These are phyloP conservation scores for Mallotus nudiflorus DNA, from an alignment of 345 rosid genomes.

Conservation along the genomic window DNA sequence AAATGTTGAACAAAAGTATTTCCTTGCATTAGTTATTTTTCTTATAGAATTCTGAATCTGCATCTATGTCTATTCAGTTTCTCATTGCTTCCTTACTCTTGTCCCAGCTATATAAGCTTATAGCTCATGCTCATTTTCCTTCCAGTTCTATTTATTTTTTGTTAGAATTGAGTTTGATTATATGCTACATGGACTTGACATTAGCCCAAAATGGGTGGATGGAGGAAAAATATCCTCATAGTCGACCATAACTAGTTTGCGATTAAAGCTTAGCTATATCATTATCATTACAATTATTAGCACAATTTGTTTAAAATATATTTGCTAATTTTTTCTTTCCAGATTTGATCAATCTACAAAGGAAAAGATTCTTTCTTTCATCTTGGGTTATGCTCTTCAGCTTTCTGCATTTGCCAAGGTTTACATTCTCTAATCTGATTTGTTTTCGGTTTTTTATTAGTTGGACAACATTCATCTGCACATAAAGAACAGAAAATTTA, in stretches of 20 bases:
- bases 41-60: background rate
- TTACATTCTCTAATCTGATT: conserved; percentile 12
- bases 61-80: background rate
- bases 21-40: background rate
- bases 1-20: conserved; percentile 68
- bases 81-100: background rate
- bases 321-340: conserved; percentile 4
- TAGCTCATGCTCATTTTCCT: background rate
- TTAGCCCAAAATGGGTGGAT: background rate
- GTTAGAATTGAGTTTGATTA: background rate
- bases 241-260: background rate
- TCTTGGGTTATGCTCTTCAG: conserved; percentile 53
- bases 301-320: background rate
- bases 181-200: background rate
- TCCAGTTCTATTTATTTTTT: background rate
- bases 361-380: conserved; percentile 56
- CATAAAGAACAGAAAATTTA: background rate
- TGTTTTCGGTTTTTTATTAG: background rate
- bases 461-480: background rate
- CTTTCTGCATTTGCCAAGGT: conserved; percentile 81
- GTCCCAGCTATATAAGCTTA: background rate
- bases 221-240: background rate
- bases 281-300: background rate
- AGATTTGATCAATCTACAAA: conserved; percentile 79
- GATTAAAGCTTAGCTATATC: background rate